Evolutionary conservation across 2,329 filamentous ascomycete genomes (phyloP).

Genomic region (Aspergillus sojae): DNA sequence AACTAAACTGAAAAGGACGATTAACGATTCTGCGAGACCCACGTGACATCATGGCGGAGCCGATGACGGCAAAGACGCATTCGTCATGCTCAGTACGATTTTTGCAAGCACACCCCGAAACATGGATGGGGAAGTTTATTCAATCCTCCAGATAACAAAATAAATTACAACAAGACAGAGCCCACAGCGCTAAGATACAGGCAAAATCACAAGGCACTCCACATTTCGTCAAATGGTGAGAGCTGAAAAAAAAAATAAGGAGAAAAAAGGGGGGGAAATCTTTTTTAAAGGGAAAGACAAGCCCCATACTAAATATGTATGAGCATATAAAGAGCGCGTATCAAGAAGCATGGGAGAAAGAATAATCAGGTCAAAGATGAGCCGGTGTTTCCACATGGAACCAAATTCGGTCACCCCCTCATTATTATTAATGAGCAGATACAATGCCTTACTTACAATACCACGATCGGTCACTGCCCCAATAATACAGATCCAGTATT

Average conservation of each 20-base stretch:
- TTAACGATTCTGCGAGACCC: constrained; percentile 13
- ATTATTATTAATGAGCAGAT: constrained; percentile 14
- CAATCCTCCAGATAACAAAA: neutral
- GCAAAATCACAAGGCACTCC: neutral
- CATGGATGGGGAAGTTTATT: constrained; percentile 5
- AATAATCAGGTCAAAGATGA: constrained; percentile 15
- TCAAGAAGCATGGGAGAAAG: constrained; percentile 3
- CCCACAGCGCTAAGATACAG: neutral
- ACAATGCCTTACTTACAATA: constrained; percentile 14
- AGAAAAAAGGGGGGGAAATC: neutral
- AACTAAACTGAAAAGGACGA: neutral
- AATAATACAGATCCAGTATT: constrained; percentile 17
- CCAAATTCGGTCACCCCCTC: constrained; percentile 18
- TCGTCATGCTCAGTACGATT: constrained; percentile 16
- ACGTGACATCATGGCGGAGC: constrained; percentile 27
- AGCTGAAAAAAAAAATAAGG: neutral
- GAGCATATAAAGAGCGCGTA: neutral
- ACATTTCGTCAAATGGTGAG: neutral
- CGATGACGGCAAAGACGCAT: constrained; percentile 9
- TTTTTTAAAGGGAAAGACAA: neutral
- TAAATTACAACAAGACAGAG: neutral
- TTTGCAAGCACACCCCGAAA: neutral
- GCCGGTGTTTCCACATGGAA: constrained; percentile 22
- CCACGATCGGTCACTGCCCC: constrained; percentile 7
- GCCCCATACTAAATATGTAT: neutral